Percentiles rank a stretch among this genome's conserved stretches.
phyloP scores from a whole-genome alignment of 306 rosid species.

The Acacia confusa region DNA sequence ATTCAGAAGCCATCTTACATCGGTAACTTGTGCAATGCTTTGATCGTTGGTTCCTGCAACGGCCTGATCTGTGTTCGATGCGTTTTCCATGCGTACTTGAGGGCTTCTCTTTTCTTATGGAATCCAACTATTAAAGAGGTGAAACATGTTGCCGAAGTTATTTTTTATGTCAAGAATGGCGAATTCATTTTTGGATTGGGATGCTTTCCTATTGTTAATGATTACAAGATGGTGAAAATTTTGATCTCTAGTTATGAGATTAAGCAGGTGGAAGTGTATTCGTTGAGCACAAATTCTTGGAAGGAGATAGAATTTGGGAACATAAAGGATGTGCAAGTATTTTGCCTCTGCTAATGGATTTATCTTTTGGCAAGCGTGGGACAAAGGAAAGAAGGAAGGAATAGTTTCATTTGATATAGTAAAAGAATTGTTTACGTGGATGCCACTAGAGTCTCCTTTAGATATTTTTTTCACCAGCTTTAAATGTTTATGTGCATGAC shows the following conservation, averaged over 20 bases:
- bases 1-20: neutral
- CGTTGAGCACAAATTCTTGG: neutral
- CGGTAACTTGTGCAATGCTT: neutral
- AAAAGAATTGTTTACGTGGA: too few species aligned
- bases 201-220: neutral
- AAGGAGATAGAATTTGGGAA: neutral
- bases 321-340: neutral
- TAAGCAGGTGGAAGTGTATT: neutral
- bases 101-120: neutral
- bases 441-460: too few species aligned
- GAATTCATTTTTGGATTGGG: neutral
- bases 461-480: too few species aligned
- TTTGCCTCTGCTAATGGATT: neutral
- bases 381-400: too few species aligned
- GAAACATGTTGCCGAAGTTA: neutral
- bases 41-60: neutral
- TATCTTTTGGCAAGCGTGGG: neutral
- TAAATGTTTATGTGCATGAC: neutral
- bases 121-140: neutral
- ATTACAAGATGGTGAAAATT: neutral
- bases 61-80: neutral
- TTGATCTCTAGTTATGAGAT: neutral
- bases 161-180: neutral
- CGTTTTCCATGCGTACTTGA: too few species aligned
- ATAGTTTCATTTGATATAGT: neutral